These are phyloP conservation scores for Paramarasmius palmivorus DNA, from an alignment of 1,284 basidiomycete species.

Conservation along the genomic window DNA sequence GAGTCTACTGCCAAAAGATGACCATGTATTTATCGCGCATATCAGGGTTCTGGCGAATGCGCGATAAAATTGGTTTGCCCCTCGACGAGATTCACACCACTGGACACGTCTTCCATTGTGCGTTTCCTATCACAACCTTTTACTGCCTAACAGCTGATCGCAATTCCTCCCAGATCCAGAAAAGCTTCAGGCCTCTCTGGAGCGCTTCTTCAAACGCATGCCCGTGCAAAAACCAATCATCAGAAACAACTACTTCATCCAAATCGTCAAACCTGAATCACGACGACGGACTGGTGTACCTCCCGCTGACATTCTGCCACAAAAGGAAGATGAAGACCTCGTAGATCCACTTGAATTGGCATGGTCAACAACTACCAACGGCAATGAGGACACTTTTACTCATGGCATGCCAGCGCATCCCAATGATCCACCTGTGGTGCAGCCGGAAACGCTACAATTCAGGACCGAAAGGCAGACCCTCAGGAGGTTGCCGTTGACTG, in stretches of 20 bases:
- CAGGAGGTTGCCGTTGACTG: conserved; percentile 63
- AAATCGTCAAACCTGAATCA: conserved; percentile 43
- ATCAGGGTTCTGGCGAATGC: conserved; percentile 74
- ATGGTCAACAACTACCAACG: conserved; percentile 67
- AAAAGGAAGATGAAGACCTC: conserved; percentile 23
- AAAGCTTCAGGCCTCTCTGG: conserved; percentile 66
- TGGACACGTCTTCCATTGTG: conserved; percentile 73
- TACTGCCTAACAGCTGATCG: not conserved
- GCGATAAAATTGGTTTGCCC: conserved; percentile 74
- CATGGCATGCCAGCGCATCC: conserved; percentile 32
- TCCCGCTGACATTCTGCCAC: conserved; percentile 11
- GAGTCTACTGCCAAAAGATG: conserved; percentile 6
- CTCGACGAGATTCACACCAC: conserved; percentile 73
- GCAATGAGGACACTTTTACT: conserved; percentile 57
- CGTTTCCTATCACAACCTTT: conserved; percentile 23
- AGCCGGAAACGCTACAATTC: conserved; percentile 54
- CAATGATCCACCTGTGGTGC: conserved; percentile 23
- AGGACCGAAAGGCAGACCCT: conserved; percentile 76
- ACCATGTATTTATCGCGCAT: conserved; percentile 9
- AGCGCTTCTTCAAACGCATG: conserved; percentile 69
- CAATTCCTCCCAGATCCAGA: conserved; percentile 47
- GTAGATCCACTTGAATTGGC: conserved; percentile 66
- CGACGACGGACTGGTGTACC: conserved; percentile 3
- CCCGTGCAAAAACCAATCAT: conserved; percentile 68
- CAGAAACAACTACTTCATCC: conserved; percentile 74